These are phyloP conservation scores for Theileria equi DNA, from an alignment of 169 alveolate genomes.

Conservation along the genomic window DNA sequence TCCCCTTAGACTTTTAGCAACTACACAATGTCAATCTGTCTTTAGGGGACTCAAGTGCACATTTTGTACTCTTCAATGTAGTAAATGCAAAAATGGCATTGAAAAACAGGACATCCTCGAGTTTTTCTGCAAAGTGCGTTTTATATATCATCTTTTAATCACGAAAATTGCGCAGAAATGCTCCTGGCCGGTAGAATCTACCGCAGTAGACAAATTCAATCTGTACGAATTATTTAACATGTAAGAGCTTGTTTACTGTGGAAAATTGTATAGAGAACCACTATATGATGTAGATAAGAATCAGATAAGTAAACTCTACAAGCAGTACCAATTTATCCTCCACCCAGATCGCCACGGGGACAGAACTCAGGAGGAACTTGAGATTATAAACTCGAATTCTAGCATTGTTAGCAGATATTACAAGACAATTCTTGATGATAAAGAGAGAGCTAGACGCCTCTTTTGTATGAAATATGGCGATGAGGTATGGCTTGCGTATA, in stretches of 20 bases:
- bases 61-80: neutral
- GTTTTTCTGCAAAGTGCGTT: conserved; percentile 46
- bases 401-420: conserved; percentile 34
- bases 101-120: neutral
- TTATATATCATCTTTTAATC: neutral
- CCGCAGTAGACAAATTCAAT: neutral
- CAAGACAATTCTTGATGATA: conserved; percentile 39
- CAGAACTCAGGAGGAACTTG: conserved; percentile 25
- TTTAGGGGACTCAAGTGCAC: no score
- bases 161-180: conserved; percentile 33
- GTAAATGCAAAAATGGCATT: conserved; percentile 16
- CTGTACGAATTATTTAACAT: conserved; percentile 35
- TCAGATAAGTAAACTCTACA: conserved; percentile 21
- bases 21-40: conserved; percentile 8
- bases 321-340: conserved; percentile 29
- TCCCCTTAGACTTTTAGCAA: neutral
- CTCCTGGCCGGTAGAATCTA: conserved; percentile 54
- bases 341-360: conserved; percentile 54
- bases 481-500: conserved; percentile 16
- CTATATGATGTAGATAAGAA: conserved; percentile 34
- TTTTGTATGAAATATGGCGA: conserved; percentile 33
- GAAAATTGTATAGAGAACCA: conserved; percentile 1
- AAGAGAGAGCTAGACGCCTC: conserved; percentile 34
- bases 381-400: conserved; percentile 32
- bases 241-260: neutral